Conservation (phyloP, 352 stramenopile genomes). For the Elongisporangium anandrum region DNA sequence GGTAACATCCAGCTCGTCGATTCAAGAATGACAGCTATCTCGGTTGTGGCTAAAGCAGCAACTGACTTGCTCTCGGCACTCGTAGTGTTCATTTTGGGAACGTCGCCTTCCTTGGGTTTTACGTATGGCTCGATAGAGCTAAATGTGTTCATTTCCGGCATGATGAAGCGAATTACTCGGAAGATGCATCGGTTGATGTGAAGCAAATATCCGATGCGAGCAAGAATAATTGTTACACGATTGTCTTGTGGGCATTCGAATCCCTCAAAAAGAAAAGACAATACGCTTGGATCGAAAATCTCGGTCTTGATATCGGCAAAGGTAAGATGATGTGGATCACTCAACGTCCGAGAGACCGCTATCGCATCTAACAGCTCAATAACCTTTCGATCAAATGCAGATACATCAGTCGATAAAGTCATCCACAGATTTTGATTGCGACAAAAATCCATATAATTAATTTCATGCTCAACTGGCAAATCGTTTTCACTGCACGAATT, state of each 20-base stretch:
- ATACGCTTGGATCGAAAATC: not conserved
- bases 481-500: too few species aligned
- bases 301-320: not conserved
- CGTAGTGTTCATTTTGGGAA: not conserved
- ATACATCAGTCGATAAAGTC: not conserved
- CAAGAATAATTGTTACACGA: slow-evolving; percentile 7
- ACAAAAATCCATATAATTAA: not conserved
- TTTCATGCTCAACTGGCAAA: not conserved
- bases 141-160: slow-evolving; percentile 9
- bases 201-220: slow-evolving; percentile 32
- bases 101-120: not conserved
- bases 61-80: not conserved
- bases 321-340: not conserved
- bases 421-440: not conserved
- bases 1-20: slow-evolving; percentile 16
- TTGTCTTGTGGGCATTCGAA: not conserved
- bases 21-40: slow-evolving; percentile 19
- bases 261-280: not conserved
- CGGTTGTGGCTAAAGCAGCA: not conserved
- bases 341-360: not conserved
- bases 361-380: not conserved
- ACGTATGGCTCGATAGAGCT: not conserved
- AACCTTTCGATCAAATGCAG: not conserved
- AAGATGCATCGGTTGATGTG: slow-evolving; percentile 42
- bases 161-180: slow-evolving; percentile 26